Conservation (phyloP, 2,329 filamentous ascomycete genomes). For the Coniochaeta sp. region DNA sequence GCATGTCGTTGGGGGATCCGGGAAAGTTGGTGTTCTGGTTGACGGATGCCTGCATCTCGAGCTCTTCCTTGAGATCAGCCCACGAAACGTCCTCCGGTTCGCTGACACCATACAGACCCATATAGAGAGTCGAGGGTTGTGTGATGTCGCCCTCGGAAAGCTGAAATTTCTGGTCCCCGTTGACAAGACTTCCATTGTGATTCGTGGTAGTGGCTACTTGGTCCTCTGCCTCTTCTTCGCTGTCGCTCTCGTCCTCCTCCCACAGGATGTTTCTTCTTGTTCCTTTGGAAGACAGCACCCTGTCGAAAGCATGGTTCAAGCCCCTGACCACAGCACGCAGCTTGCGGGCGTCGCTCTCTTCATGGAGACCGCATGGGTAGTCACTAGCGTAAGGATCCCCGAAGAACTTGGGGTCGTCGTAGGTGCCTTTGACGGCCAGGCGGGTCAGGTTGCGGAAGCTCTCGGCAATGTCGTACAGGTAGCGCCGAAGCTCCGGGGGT, state of each 20-base stretch:
- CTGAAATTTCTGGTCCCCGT: neutral
- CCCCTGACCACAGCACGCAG: slow-evolving; percentile 23
- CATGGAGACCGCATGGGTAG: too few species aligned
- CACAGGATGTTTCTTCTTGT: slow-evolving; percentile 2
- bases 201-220: too few species aligned
- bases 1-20: slow-evolving; percentile 25
- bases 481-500: slow-evolving; percentile 19
- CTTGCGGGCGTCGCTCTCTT: slow-evolving; percentile 10
- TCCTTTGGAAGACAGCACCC: slow-evolving; percentile 11
- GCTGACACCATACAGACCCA: too few species aligned
- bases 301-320: slow-evolving; percentile 21
- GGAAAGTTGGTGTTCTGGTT: slow-evolving; percentile 34
- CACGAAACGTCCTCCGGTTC: neutral
- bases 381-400: slow-evolving; percentile 12
- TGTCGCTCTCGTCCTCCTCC: neutral
- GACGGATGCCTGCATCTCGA: slow-evolving; percentile 23
- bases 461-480: slow-evolving; percentile 27
- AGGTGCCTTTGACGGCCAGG: slow-evolving; percentile 31
- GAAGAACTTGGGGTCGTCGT: slow-evolving; percentile 29
- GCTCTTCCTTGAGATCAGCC: slow-evolving; percentile 14
- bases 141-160: neutral
- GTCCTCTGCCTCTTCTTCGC: neutral
- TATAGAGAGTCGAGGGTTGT: neutral
- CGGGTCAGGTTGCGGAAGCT: slow-evolving; percentile 27
- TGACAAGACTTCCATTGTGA: too few species aligned